phyloP scores from a whole-genome alignment of 441 rosid genomes.

The Daphne laureola region DNA sequence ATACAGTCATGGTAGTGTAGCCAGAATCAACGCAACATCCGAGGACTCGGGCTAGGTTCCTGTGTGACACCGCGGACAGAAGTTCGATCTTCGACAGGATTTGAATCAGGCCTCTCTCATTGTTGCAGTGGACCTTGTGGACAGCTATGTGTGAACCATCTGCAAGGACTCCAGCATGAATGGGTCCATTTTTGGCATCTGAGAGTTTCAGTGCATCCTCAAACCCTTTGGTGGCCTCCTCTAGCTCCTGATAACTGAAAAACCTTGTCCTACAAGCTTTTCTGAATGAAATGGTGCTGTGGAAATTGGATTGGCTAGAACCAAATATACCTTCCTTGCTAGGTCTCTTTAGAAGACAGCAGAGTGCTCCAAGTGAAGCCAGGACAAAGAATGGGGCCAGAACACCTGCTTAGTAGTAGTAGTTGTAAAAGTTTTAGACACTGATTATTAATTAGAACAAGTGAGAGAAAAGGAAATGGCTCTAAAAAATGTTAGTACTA shows the following conservation, averaged over 20 bases:
- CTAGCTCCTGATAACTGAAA: constrained; percentile 60
- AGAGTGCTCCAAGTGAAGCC: constrained; percentile 39
- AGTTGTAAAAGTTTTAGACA: neutral
- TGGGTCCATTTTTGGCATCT: constrained; percentile 33
- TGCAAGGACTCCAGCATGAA: constrained; percentile 49
- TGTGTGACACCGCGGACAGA: constrained; percentile 44
- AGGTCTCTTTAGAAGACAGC: constrained; percentile 46
- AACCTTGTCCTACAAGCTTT: constrained; percentile 59
- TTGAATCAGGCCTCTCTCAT: constrained; percentile 50
- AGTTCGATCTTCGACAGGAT: constrained; percentile 50
- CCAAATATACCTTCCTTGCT: constrained; percentile 25
- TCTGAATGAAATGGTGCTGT: constrained; percentile 46
- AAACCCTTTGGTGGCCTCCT: constrained; percentile 59
- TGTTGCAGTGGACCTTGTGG: constrained; percentile 54
- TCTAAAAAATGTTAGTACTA: too few relatives aligned
- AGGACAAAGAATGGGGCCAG: constrained; percentile 37
- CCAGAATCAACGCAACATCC: constrained; percentile 65
- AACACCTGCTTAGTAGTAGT: constrained; percentile 34
- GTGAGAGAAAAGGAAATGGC: neutral
- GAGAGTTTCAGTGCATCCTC: constrained; percentile 45
- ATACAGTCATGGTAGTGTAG: constrained; percentile 44
- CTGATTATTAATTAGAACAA: neutral
- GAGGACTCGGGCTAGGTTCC: constrained; percentile 52
- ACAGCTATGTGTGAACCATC: constrained; percentile 63
- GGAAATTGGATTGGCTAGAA: constrained; percentile 26